Conservation (phyloP, 495 filamentous ascomycete genomes). For the Usnea hakonensis region DNA sequence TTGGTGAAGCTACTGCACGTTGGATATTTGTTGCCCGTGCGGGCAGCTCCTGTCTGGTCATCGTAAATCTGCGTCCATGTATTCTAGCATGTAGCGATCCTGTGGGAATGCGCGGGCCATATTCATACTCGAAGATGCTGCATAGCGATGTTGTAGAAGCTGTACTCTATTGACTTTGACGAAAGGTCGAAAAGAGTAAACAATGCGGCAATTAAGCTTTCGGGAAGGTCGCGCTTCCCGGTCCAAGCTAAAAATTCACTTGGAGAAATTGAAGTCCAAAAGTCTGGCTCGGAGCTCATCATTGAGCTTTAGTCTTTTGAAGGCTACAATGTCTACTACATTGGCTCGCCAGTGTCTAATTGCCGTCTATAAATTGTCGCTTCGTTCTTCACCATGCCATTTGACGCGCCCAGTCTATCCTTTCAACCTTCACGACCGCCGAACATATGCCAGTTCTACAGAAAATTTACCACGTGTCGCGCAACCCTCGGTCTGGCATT, state of each 20-base stretch:
- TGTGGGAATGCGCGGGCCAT: neutral
- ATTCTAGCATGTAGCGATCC: neutral
- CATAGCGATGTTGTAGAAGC: conserved; percentile 3
- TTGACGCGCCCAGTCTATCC: neutral
- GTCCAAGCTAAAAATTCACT: neutral
- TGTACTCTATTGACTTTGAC: neutral
- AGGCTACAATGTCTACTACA: neutral
- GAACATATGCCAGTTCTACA: conserved; percentile 25
- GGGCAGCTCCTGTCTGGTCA: conserved; percentile 21
- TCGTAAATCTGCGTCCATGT: conserved; percentile 6
- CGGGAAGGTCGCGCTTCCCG: conserved; percentile 3
- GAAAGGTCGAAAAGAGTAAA: conserved; percentile 8
- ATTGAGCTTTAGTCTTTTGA: neutral
- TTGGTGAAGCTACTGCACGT: conserved; percentile 40
- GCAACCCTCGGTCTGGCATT: conserved; percentile 62
- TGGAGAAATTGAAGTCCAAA: no score
- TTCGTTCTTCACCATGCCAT: neutral
- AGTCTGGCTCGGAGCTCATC: neutral
- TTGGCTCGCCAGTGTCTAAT: neutral
- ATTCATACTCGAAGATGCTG: neutral
- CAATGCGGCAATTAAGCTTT: conserved; percentile 11
- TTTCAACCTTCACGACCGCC: neutral
- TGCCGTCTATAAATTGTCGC: neutral
- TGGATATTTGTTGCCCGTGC: conserved; percentile 30
- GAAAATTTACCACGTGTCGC: conserved; percentile 48